A percentile compares a stretch with the other conserved stretches of the same genome.
These are phyloP conservation scores for Ochetophila trinervis DNA, from an alignment of 306 rosid species.

Conservation along the genomic window DNA sequence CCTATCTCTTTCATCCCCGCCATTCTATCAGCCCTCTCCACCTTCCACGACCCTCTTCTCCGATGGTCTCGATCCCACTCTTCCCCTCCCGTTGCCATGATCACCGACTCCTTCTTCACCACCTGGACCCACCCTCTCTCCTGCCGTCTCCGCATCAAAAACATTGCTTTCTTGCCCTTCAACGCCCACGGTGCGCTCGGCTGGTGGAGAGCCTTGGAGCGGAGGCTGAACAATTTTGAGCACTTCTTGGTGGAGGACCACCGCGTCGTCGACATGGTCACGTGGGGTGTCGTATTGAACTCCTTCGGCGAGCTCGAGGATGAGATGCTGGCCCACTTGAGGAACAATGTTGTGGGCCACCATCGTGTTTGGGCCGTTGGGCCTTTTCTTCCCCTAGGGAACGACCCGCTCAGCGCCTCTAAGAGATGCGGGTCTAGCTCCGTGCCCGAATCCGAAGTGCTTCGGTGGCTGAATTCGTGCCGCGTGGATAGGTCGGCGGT, in stretches of 20 bases:
- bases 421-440: slow-evolving; percentile 40
- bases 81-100: slow-evolving; percentile 31
- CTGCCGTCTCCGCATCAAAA: slow-evolving; percentile 25
- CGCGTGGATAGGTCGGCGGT: slow-evolving; percentile 24
- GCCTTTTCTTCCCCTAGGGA: slow-evolving; percentile 37
- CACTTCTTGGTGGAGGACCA: slow-evolving; percentile 11
- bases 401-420: neutral
- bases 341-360: slow-evolving; percentile 25
- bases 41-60: slow-evolving; percentile 27
- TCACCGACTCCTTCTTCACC: slow-evolving; percentile 54
- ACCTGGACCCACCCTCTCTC: slow-evolving; percentile 51
- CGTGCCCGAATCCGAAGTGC: slow-evolving; percentile 10
- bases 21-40: slow-evolving; percentile 19
- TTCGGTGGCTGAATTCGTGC: slow-evolving; percentile 42
- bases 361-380: slow-evolving; percentile 53
- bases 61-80: slow-evolving; percentile 36
- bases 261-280: slow-evolving; percentile 20
- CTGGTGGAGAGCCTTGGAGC: slow-evolving; percentile 21
- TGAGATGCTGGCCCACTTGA: slow-evolving; percentile 33
- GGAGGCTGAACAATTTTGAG: slow-evolving; percentile 9
- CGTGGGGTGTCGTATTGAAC: slow-evolving; percentile 52
- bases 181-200: slow-evolving; percentile 35
- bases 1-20: slow-evolving; percentile 3
- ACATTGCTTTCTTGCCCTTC: slow-evolving; percentile 45
- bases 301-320: slow-evolving; percentile 39